These are phyloP conservation scores for Calocera cornea DNA, from an alignment of 768 basidiomycete species.

Conservation along the genomic window DNA sequence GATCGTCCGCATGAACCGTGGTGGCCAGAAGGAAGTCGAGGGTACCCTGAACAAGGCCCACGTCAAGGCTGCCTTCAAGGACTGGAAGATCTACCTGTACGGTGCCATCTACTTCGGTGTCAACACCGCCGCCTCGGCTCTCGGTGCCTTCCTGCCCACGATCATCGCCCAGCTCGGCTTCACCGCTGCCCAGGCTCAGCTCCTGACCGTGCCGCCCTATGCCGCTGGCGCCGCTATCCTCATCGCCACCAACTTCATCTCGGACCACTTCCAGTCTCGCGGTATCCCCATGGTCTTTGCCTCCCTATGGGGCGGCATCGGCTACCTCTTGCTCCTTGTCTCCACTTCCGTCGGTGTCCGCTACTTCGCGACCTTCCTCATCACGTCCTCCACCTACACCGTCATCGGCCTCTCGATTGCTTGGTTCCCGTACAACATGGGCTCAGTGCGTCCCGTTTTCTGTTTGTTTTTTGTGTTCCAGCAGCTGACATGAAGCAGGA, in stretches of 20 bases:
- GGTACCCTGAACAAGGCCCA: slow-evolving; percentile 52
- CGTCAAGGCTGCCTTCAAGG: slow-evolving; percentile 45
- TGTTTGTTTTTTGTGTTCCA: no score
- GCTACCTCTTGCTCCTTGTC: slow-evolving; percentile 41
- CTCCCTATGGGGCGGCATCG: slow-evolving; percentile 7
- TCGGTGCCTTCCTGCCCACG: slow-evolving; percentile 71
- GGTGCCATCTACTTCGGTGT: slow-evolving; percentile 69
- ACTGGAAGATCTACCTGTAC: slow-evolving; percentile 61
- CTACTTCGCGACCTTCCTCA: slow-evolving; percentile 68
- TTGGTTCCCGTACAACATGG: slow-evolving; percentile 45
- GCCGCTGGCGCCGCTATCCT: slow-evolving; percentile 55
- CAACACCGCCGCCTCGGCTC: slow-evolving; percentile 64
- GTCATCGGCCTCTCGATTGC: slow-evolving; percentile 60
- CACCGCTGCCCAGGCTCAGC: slow-evolving; percentile 46
- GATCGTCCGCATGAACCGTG: slow-evolving; percentile 51
- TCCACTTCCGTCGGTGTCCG: slow-evolving; percentile 43
- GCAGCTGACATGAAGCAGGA: slow-evolving; percentile 64
- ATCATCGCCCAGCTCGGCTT: slow-evolving; percentile 51
- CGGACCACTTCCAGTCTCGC: slow-evolving; percentile 54
- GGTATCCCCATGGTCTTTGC: slow-evolving; percentile 24
- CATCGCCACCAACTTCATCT: slow-evolving; percentile 41
- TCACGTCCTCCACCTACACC: slow-evolving; percentile 64
- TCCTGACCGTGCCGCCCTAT: slow-evolving; percentile 73
- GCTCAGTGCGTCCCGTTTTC: neutral
- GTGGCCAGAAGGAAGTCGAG: slow-evolving; percentile 51